A percentile compares a stretch with the other conserved stretches of the same genome.
Conservation (phyloP, 805 yeast genomes). For the Metschnikowia orientalis region DNA sequence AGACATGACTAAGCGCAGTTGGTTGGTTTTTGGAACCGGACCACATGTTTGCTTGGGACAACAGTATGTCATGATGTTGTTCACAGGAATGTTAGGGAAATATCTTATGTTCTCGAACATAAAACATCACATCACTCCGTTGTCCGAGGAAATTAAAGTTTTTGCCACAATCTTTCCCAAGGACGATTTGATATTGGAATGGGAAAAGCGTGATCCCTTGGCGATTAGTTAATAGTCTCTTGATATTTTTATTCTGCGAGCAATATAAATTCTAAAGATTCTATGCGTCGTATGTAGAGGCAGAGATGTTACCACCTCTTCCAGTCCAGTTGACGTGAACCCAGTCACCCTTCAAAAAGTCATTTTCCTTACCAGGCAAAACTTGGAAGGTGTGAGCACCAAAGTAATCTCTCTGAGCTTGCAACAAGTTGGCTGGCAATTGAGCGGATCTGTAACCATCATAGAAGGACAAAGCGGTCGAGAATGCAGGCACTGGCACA, state of each 20-base stretch:
- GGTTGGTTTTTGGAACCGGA: conserved; percentile 97
- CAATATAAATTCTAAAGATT: neutral
- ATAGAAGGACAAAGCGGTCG: conserved; percentile 95
- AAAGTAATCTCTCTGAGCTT: conserved; percentile 99
- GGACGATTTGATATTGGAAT: conserved; percentile 83
- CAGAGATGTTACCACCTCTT: conserved; percentile 95
- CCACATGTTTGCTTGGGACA: conserved; percentile 96
- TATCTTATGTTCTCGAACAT: conserved; percentile 78
- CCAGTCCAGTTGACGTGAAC: conserved; percentile 99
- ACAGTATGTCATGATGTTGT: conserved; percentile 85
- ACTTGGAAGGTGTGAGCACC: conserved; percentile 99
- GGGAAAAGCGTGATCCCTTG: conserved; percentile 60
- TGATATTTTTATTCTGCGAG: neutral
- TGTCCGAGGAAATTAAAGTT: conserved; percentile 88
- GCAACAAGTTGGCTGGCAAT: conserved; percentile 95
- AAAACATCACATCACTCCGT: conserved; percentile 74
- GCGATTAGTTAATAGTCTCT: neutral
- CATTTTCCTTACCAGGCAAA: conserved; percentile 79
- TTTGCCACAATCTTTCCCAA: conserved; percentile 98
- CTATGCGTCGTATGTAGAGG: conserved; percentile 90
- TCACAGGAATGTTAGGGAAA: conserved; percentile 88
- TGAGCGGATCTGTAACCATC: conserved; percentile 97
- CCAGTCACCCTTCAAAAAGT: conserved; percentile 71
- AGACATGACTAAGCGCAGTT: conserved; percentile 73
- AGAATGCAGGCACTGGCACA: conserved; percentile 96